Base-by-base conservation (phyloP, 1,284 basidiomycete species). In the Cutaneotrichosporon sp. region DNA sequence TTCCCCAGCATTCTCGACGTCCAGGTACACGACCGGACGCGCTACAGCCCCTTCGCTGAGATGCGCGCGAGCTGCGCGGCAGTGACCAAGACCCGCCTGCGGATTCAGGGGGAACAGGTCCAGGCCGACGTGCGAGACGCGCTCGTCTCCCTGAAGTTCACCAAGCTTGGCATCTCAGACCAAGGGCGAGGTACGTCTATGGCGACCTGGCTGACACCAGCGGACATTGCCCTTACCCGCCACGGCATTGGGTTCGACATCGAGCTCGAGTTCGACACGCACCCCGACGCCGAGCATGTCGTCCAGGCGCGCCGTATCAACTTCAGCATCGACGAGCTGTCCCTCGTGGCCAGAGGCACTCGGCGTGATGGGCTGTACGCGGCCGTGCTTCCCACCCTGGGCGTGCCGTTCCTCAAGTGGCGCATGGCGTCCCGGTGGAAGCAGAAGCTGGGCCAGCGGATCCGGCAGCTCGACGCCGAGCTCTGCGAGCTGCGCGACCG, bases 51-150 rank as follows among this genome's bases (percentile, higher is more conserved):
- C 3, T 62, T 65, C 33, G 36, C 24, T 0, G 53, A 58, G 22
- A 13, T 56, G 9, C 46, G 45, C 16, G n/a, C 18, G n/a, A 33
- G 46, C 20, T 64, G 58, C 33, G 47, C 13, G 20, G 22, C 31
- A 2, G 53, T 36, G 4, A 50, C 42, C 14, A 16, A 46, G 24
- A 47, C 42, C 20, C 52, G 59, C 10, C 14, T 61, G 1, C 47
- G 43, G 10, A 16, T 64, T 8, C 46, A 31, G 6, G 43, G 47
- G 1, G 34, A 52, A 3, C 64, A 65, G 33, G 31, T 65, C n/a
- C 64, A 65, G 47, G 64, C 51, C 8, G 64, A 65, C n/a, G 54
- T 59, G 4, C 49, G 54, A 13, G 42, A 61, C 27, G 27, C 42
- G 8, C 58, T 54, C 29, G 33, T 57, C 4, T 34, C 38, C 13